These are phyloP conservation scores for Candida quercuum DNA, from an alignment of 805 yeast genomes.

Conservation along the genomic window DNA sequence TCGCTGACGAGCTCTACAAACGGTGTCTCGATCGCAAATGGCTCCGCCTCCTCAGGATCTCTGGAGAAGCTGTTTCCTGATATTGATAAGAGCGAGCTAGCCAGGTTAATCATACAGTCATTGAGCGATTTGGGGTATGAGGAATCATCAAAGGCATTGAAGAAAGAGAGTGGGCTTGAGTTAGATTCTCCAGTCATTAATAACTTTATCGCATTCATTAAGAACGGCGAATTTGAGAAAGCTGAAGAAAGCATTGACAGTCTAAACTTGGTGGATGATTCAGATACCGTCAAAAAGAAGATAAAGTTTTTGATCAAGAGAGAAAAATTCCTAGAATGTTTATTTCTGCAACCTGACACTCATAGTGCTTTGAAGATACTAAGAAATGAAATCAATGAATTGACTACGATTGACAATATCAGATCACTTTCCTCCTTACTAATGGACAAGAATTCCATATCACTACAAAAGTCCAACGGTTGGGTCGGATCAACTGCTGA, in stretches of 20 bases:
- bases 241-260: constrained; percentile 28
- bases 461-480: constrained; percentile 21
- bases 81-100: constrained; percentile 30
- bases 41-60: neutral
- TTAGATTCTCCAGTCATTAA: constrained; percentile 39
- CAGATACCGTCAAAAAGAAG: constrained; percentile 8
- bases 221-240: constrained; percentile 36
- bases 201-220: constrained; percentile 32
- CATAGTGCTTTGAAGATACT: constrained; percentile 32
- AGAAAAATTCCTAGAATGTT: constrained; percentile 36
- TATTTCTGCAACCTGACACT: constrained; percentile 28
- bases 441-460: constrained; percentile 19
- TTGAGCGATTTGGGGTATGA: constrained; percentile 44
- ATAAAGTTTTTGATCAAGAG: constrained; percentile 32
- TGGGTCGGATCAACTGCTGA: constrained; percentile 26
- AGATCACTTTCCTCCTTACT: constrained; percentile 26
- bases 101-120: constrained; percentile 45
- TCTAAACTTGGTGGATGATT: constrained; percentile 14
- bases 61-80: constrained; percentile 14
- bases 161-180: constrained; percentile 34
- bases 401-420: constrained; percentile 21
- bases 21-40: no score
- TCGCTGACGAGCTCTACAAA: no score
- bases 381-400: constrained; percentile 30
- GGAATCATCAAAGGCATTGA: constrained; percentile 32